Conservation (phyloP, 176 grass and related monocot species). For the Zea luxurians region DNA sequence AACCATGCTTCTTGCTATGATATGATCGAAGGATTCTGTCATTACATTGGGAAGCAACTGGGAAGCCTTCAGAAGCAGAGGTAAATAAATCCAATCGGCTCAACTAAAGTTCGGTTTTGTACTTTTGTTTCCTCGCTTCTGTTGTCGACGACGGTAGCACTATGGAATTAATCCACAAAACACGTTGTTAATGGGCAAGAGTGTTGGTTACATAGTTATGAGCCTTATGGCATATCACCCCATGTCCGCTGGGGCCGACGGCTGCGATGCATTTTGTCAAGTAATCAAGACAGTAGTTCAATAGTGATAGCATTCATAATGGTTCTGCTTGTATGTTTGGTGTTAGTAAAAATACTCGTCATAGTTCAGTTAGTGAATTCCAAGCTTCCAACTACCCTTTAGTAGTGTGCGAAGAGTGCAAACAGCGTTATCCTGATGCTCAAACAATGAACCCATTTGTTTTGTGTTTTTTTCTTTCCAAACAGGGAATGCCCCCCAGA, state of each 20-base stretch:
- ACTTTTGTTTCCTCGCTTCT: neutral
- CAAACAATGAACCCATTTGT: neutral
- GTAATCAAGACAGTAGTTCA: neutral
- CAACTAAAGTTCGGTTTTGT: neutral
- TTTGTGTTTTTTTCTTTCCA: conserved; percentile 14
- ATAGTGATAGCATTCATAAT: neutral
- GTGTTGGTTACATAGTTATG: neutral
- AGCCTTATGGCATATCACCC: neutral
- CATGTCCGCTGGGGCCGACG: neutral
- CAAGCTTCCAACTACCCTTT: conserved; percentile 7
- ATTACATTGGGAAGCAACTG: conserved; percentile 66
- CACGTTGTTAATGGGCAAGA: neutral
- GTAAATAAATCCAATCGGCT: conserved; percentile 35
- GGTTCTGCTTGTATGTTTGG: neutral
- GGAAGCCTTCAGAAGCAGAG: conserved; percentile 62
- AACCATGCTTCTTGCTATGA: conserved; percentile 74
- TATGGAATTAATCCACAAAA: neutral
- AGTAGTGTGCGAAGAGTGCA: neutral
- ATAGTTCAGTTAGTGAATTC: conserved; percentile 10
- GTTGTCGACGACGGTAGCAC: neutral
- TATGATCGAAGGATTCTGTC: conserved; percentile 73
- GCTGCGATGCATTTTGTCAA: neutral
- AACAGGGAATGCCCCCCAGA: conserved; percentile 80
- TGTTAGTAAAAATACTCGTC: neutral
- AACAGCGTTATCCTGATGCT: neutral